Evolutionary conservation across 208 protist species (phyloP), one percentile per base, ranked within the genome.

Genomic region (Trypanosoma scelopori): DNA sequence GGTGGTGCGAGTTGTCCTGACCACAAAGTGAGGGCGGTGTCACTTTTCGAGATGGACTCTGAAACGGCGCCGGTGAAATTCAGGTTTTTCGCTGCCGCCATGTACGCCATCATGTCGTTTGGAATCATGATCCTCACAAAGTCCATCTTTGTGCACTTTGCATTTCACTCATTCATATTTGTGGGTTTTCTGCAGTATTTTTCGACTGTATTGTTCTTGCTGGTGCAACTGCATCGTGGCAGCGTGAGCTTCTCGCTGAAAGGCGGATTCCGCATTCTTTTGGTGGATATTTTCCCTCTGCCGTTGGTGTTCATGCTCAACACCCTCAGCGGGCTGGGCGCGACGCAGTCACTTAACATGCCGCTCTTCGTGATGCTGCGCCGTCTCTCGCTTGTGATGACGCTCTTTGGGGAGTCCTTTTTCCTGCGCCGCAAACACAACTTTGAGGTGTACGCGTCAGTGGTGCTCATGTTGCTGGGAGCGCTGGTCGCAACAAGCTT

Each of bases 61-160:
- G 5, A 32, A 30, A 46, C 35, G 11, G 60, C 60, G 2, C 12
- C 60, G 11, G 4, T 18, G 35, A 3, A 30, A 9, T 46, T 68
- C 16, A 73, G 72, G 27, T 28, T 71, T 7, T 51, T 65, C 20
- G 20, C 71, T 32, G 65, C 69, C 4, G 6, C 71, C 15, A 42
- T 70, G 15, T 84, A 79, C 28, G 79, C 41, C 0, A 16, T 58
- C 18, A 32, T 61, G 4, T 76, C 68, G 5, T 23, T 81, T 13
- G 51, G 42, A 46, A 85, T 80, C 23, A 80, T 82, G 63, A 52
- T 82, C 25, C 49, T 80, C 13, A 77, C 74, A 15, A 82, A 82
- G 57, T 25, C 50, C 6, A 71, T 82, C 5, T 49, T 85, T 5
- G 78, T 72, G 0, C 28, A 62, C 50, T 85, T 74, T 69, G 51